Percentiles rank a stretch among this genome's conserved stretches.
Conservation (phyloP, 2,329 filamentous ascomycete species). For the Fusarium camptoceras region DNA sequence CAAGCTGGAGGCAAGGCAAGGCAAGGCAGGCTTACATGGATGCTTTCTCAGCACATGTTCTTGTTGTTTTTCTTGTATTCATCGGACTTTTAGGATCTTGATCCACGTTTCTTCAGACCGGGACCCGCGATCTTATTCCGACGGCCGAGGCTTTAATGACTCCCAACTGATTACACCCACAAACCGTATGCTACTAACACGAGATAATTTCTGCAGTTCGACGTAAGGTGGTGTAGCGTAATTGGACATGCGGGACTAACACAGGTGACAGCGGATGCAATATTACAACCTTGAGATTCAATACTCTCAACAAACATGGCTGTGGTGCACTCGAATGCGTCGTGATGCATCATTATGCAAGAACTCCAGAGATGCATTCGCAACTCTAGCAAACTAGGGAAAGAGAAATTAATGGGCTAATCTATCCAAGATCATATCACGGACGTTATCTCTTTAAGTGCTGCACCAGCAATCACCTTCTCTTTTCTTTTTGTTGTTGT, state of each 20-base stretch:
- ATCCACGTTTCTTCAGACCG: constrained; percentile 2
- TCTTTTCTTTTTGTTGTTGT: neutral
- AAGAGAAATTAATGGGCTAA: neutral
- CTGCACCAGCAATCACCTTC: neutral
- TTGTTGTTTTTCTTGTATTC: constrained; percentile 4
- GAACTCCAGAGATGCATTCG: neutral
- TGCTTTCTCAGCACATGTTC: neutral
- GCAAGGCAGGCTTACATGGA: neutral
- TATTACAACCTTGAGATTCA: constrained; percentile 16
- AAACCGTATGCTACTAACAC: constrained; percentile 13
- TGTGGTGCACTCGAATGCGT: neutral
- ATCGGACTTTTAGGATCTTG: neutral
- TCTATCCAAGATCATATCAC: neutral
- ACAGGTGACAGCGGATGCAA: constrained; percentile 33
- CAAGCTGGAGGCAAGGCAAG: constrained; percentile 26
- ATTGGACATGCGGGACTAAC: constrained; percentile 39
- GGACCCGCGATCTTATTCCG: constrained; percentile 25
- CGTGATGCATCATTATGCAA: neutral
- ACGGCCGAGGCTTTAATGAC: constrained; percentile 24
- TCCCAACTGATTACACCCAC: constrained; percentile 16
- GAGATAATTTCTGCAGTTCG: constrained; percentile 37
- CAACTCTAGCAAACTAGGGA: neutral
- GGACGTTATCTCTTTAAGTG: neutral
- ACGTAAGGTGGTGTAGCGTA: constrained; percentile 39
- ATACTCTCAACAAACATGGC: neutral